Conservation (phyloP, 108 stramenopile species). For the Aurantiochytrium sp. region DNA sequence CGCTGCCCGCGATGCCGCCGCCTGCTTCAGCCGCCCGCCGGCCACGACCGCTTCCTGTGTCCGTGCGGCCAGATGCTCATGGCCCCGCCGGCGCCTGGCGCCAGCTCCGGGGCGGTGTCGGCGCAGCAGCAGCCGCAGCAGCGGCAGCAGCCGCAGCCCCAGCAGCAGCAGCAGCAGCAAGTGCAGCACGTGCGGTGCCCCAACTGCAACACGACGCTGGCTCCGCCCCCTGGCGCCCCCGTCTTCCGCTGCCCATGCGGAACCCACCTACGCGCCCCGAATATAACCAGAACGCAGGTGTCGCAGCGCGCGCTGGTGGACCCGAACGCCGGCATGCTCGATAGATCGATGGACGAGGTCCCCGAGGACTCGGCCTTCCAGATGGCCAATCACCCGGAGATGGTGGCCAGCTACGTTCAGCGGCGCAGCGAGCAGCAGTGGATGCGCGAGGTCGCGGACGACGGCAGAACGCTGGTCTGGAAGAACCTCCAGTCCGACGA, state of each 20-base stretch:
- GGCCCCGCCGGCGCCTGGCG: background rate
- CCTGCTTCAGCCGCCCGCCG: background rate
- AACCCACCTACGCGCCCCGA: constrained; percentile 4
- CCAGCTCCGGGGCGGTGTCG: background rate
- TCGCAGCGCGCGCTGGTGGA: background rate
- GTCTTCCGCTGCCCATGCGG: constrained; percentile 9
- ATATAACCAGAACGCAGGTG: background rate
- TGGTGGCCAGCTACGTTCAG: background rate
- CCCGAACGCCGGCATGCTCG: background rate
- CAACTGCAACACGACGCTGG: constrained; percentile 1
- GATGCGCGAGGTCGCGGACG: background rate
- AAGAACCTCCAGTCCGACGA: constrained; percentile 4
- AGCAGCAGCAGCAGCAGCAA: background rate
- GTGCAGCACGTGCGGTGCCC: constrained; percentile 29
- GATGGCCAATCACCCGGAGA: background rate
- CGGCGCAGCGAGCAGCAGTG: constrained; percentile 12
- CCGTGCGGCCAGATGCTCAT: constrained; percentile 28
- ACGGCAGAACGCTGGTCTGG: background rate
- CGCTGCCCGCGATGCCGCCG: constrained; percentile 26
- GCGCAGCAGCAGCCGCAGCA: background rate
- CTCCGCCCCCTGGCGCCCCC: background rate
- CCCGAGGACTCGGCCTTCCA: too few species aligned
- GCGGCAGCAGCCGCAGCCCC: background rate
- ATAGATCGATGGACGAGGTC: too few species aligned
- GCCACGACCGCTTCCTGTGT: constrained; percentile 4